Conservation (phyloP, 805 yeast genomes). For the Saccharomycopsis vini region DNA sequence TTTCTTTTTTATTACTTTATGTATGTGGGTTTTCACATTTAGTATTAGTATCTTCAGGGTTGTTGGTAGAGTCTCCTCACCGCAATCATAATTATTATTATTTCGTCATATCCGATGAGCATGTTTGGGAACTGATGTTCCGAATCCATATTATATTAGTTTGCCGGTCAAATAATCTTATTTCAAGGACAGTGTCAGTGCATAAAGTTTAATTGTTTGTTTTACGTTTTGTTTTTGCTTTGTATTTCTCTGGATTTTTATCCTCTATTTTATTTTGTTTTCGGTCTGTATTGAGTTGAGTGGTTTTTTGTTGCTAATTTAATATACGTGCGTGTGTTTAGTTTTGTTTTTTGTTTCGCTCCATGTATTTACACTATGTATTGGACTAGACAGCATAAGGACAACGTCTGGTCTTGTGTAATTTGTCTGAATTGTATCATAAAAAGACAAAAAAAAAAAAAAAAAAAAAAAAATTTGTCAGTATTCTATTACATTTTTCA, state of each 20-base stretch:
- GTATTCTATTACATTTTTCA: too few relatives aligned
- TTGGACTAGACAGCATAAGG: too few relatives aligned
- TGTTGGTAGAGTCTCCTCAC: conserved; percentile 47
- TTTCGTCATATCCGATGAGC: not conserved
- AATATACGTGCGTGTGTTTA: too few relatives aligned
- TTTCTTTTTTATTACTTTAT: conserved; percentile 64
- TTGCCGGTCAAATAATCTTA: not conserved
- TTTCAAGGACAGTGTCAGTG: too few relatives aligned
- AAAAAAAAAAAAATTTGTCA: too few relatives aligned
- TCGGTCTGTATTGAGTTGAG: too few relatives aligned
- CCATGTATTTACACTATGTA: too few relatives aligned
- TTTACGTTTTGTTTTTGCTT: not conserved
- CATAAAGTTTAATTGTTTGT: not conserved
- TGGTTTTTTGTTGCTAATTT: too few relatives aligned
- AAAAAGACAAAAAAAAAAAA: too few relatives aligned
- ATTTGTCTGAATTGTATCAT: too few relatives aligned
- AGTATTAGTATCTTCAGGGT: conserved; percentile 76
- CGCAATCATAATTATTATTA: conserved; percentile 1
- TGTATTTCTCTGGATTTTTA: not conserved
- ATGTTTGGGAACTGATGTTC: not conserved
- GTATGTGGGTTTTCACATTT: conserved; percentile 80
- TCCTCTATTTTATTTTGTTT: not conserved
- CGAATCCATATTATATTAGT: not conserved
- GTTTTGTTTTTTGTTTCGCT: too few relatives aligned
- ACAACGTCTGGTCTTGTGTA: too few relatives aligned